phyloP scores from a whole-genome alignment of 2,329 filamentous ascomycete species.

The Exophiala viscosa region DNA sequence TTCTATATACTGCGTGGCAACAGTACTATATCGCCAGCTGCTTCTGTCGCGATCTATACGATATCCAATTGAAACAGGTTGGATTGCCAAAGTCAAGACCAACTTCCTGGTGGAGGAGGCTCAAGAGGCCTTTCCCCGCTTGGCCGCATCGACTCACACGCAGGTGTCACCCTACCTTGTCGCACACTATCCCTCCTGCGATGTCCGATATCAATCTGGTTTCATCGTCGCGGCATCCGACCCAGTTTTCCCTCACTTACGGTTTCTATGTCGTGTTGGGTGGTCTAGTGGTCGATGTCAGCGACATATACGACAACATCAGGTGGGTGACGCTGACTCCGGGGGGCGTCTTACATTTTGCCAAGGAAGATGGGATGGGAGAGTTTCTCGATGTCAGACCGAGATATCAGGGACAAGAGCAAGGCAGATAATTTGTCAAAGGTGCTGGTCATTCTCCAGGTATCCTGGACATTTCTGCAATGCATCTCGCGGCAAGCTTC shows the following conservation, averaged over 20 bases:
- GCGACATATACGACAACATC: neutral
- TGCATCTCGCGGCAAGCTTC: neutral
- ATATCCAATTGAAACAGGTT: neutral
- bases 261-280: slow-evolving; percentile 7
- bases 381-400: neutral
- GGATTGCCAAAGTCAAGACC: neutral
- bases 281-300: neutral
- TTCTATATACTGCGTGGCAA: neutral
- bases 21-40: slow-evolving; percentile 2
- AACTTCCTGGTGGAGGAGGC: too few species aligned
- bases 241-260: neutral
- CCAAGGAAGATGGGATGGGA: neutral
- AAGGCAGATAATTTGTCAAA: slow-evolving; percentile 7
- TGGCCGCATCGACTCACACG: too few species aligned
- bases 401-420: slow-evolving; percentile 1
- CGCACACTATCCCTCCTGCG: too few species aligned
- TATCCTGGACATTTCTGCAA: neutral
- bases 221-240: neutral
- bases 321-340: neutral
- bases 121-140: too few species aligned
- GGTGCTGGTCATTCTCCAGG: slow-evolving; percentile 1
- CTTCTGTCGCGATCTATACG: neutral
- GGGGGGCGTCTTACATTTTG: neutral
- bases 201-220: too few species aligned
- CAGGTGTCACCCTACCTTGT: too few species aligned